phyloP scores from a whole-genome alignment of 805 yeast genomes.

The Komagataella pseudopastoris region DNA sequence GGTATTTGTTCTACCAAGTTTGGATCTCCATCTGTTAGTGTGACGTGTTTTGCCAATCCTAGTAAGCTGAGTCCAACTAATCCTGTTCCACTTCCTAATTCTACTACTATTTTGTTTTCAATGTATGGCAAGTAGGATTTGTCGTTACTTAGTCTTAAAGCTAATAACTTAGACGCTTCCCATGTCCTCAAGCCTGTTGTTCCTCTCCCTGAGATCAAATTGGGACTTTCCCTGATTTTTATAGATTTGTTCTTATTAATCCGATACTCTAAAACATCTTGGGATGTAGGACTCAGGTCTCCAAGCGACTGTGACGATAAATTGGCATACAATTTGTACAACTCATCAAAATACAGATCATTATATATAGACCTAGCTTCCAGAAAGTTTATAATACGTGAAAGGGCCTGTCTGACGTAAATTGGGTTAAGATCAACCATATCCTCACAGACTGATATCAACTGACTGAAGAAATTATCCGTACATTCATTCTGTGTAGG shows the following conservation, averaged over 20 bases:
- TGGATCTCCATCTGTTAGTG: conserved; percentile 59
- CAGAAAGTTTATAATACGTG: neutral
- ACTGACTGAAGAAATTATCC: neutral
- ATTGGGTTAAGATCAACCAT: neutral
- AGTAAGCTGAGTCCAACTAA: conserved; percentile 42
- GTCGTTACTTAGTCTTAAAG: conserved; percentile 9
- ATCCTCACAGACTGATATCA: neutral
- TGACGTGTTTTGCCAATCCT: conserved; percentile 12
- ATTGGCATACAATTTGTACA: conserved; percentile 1
- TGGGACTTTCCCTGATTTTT: conserved; percentile 44
- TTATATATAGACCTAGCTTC: neutral
- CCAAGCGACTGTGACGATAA: neutral
- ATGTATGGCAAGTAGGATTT: neutral
- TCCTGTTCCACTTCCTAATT: conserved; percentile 88
- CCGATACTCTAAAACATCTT: conserved; percentile 1
- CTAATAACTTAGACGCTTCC: conserved; percentile 76
- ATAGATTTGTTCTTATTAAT: conserved; percentile 6
- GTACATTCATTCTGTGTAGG: neutral
- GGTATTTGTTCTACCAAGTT: conserved; percentile 33
- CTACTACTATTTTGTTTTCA: conserved; percentile 30
- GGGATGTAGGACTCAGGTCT: neutral
- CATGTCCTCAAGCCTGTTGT: conserved; percentile 87
- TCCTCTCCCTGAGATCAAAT: conserved; percentile 55
- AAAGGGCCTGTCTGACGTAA: neutral
- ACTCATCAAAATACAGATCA: neutral